Evolutionary conservation across 768 basidiomycete species (phyloP).

Genomic region (Suillus lakei): DNA sequence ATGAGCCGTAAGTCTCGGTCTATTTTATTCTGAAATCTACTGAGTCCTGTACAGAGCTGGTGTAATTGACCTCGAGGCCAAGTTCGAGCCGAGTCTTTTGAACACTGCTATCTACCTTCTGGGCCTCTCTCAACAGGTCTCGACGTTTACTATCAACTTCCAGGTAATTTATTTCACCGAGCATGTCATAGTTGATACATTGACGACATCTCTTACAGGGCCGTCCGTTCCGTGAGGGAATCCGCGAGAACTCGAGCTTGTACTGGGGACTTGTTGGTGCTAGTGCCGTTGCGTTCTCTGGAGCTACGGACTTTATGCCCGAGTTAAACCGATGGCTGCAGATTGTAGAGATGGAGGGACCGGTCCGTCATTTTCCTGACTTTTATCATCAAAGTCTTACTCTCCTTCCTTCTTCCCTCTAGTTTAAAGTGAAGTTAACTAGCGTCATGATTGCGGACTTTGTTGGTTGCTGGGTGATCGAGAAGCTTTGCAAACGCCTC

Average conservation of each 20-base stretch:
- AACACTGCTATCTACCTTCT: slow-evolving; percentile 98
- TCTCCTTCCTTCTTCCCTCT: not conserved
- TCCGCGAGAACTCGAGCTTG: slow-evolving; percentile 92
- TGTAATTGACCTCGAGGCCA: slow-evolving; percentile 90
- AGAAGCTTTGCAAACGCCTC: slow-evolving; percentile 79
- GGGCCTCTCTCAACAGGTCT: slow-evolving; percentile 96
- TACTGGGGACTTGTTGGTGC: slow-evolving; percentile 93
- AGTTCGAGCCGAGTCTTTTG: slow-evolving; percentile 92
- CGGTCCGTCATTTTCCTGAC: slow-evolving; percentile 54
- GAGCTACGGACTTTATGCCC: slow-evolving; percentile 92
- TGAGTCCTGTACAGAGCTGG: slow-evolving; percentile 53
- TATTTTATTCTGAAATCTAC: not conserved
- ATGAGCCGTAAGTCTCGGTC: slow-evolving; percentile 69
- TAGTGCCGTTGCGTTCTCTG: slow-evolving; percentile 88
- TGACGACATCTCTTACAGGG: slow-evolving; percentile 51
- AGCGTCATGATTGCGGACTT: slow-evolving; percentile 88
- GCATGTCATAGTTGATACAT: not conserved
- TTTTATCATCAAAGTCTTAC: not conserved
- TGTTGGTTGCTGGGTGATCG: slow-evolving; percentile 83
- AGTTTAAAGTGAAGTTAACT: slow-evolving; percentile 89
- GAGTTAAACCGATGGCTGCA: slow-evolving; percentile 97
- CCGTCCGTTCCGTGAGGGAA: slow-evolving; percentile 97
- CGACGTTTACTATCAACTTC: slow-evolving; percentile 98
- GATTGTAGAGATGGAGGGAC: slow-evolving; percentile 84
- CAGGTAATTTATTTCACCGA: slow-evolving; percentile 52